A percentile compares a stretch with the other conserved stretches of the same genome.
phyloP scores from a whole-genome alignment of 1,284 basidiomycete genomes.

The Ustanciosporium gigantosporum region DNA sequence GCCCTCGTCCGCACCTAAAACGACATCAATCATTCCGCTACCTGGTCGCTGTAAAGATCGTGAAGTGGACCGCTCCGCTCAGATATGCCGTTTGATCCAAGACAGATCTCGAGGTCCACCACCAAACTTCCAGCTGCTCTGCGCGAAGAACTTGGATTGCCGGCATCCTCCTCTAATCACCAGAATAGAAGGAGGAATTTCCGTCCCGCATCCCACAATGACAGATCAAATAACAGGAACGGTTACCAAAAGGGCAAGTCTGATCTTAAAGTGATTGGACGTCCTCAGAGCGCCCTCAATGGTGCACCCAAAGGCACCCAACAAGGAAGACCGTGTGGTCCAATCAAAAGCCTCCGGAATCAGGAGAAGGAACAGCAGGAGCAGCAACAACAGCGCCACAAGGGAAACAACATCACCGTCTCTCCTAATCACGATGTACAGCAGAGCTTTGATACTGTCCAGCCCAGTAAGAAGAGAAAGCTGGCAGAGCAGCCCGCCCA shows the following conservation, averaged over 20 bases:
- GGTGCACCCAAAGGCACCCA: slow-evolving; percentile 7
- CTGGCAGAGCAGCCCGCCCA: slow-evolving; percentile 11
- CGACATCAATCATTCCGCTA: too few species aligned
- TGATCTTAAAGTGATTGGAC: slow-evolving; percentile 16
- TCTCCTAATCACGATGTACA: background rate
- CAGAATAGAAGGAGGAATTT: background rate
- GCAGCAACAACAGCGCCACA: too few species aligned
- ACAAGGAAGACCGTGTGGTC: too few species aligned
- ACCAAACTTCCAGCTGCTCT: slow-evolving; percentile 52
- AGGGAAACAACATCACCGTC: background rate
- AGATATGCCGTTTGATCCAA: slow-evolving; percentile 29
- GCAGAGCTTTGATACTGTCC: background rate
- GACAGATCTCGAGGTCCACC: slow-evolving; percentile 37
- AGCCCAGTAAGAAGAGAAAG: slow-evolving; percentile 9
- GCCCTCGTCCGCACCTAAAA: too few species aligned
- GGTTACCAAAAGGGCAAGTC: background rate
- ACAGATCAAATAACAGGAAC: background rate
- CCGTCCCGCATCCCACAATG: too few species aligned
- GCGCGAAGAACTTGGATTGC: slow-evolving; percentile 53
- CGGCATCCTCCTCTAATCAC: slow-evolving; percentile 6
- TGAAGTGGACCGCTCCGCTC: too few species aligned
- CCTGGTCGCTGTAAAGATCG: too few species aligned
- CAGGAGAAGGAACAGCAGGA: slow-evolving; percentile 30
- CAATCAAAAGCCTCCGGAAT: slow-evolving; percentile 30
- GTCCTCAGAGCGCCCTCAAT: slow-evolving; percentile 11